A percentile compares a stretch with the other conserved stretches of the same genome.
Evolutionary conservation across 208 protist genomes (phyloP).

Genomic region (Leishmania guyanensis): DNA sequence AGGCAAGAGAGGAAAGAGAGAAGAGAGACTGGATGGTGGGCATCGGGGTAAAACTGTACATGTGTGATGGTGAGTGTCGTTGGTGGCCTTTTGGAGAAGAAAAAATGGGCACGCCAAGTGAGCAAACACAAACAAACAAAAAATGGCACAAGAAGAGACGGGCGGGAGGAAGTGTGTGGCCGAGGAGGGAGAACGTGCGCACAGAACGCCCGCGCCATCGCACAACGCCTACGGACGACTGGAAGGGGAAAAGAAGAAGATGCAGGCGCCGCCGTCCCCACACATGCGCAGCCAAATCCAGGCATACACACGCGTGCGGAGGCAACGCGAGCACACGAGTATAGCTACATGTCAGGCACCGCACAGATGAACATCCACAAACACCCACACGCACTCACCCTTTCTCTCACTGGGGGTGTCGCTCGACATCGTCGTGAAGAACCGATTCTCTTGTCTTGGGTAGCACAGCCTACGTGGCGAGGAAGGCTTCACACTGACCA

Average conservation of each 20-base stretch:
- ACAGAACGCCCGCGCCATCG: too few species aligned
- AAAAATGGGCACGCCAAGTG: neutral
- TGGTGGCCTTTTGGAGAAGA: neutral
- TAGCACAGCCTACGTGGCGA: neutral
- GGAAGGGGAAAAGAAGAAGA: slow-evolving; percentile 27
- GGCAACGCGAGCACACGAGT: neutral
- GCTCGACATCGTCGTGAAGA: neutral
- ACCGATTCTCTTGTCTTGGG: neutral
- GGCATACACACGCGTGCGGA: neutral
- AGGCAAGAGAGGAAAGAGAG: neutral
- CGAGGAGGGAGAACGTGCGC: neutral
- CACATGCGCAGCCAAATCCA: neutral
- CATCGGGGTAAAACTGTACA: neutral
- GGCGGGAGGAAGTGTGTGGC: neutral
- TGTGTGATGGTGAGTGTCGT: too few species aligned
- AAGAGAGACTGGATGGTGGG: neutral
- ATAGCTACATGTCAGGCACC: neutral
- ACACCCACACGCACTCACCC: neutral
- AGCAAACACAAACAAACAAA: neutral
- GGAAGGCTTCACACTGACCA: slow-evolving; percentile 12
- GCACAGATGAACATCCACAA: neutral
- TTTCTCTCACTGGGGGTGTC: neutral
- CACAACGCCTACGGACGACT: neutral
- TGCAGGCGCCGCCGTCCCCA: neutral
- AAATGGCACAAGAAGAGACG: neutral